phyloP scores from a whole-genome alignment of 176 grass and related monocot species.

The Oryza brachyantha region DNA sequence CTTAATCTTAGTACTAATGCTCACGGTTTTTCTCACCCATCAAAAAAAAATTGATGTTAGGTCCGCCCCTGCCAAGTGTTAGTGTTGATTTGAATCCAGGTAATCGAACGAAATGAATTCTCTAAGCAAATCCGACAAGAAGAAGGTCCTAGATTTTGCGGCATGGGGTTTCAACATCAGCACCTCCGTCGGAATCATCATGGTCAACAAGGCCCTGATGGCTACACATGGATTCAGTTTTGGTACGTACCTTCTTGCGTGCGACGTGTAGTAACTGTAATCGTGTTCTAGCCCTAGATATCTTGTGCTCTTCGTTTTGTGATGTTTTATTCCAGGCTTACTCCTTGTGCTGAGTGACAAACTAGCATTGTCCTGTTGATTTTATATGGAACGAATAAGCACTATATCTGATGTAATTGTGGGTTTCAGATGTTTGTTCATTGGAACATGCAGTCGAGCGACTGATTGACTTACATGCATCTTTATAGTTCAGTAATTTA shows the following conservation, averaged over 20 bases:
- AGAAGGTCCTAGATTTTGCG: slow-evolving; percentile 57
- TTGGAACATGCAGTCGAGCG: background rate
- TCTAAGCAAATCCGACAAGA: slow-evolving; percentile 70
- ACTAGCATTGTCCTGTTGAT: background rate
- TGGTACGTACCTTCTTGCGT: slow-evolving; percentile 37
- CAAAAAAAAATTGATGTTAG: background rate
- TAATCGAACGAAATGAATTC: slow-evolving; percentile 41
- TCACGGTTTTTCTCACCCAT: background rate
- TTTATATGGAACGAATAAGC: background rate
- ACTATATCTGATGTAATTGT: background rate
- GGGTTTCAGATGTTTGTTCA: background rate
- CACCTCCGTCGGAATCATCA: slow-evolving; percentile 85
- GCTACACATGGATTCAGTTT: slow-evolving; percentile 75
- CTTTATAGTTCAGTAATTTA: background rate
- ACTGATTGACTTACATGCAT: background rate
- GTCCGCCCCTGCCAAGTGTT: background rate
- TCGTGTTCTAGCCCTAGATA: too few relatives aligned
- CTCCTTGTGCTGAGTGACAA: background rate
- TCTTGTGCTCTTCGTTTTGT: background rate
- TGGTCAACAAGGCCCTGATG: slow-evolving; percentile 92
- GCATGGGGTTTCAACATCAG: slow-evolving; percentile 85
- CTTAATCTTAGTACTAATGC: background rate
- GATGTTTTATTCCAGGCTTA: background rate
- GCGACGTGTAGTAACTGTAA: background rate
- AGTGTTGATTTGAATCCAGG: slow-evolving; percentile 9